These are phyloP conservation scores for Cercospora berteroae DNA, from an alignment of 2,329 filamentous ascomycete genomes.

Conservation along the genomic window DNA sequence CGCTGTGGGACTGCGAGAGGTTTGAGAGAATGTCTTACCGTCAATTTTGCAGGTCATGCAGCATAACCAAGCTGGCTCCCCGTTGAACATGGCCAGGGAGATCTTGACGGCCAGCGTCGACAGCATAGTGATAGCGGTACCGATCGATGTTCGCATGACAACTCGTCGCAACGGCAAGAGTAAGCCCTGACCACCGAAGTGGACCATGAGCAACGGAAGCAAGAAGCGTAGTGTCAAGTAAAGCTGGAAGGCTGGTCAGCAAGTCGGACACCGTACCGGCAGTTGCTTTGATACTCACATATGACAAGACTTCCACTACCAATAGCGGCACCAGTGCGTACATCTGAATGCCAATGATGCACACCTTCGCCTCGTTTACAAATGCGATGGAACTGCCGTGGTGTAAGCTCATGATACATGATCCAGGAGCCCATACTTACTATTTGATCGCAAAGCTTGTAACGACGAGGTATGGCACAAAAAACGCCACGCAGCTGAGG, in stretches of 20 bases:
- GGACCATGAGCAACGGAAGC: constrained; percentile 22
- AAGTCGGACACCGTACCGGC: not conserved
- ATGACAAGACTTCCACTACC: constrained; percentile 23
- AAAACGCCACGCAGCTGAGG: constrained; percentile 20
- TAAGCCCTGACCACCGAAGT: constrained; percentile 21
- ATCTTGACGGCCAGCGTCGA: constrained; percentile 25
- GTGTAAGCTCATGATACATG: not conserved
- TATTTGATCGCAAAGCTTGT: constrained; percentile 19
- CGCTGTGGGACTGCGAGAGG: not conserved
- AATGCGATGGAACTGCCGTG: constrained; percentile 19
- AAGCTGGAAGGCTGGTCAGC: constrained; percentile 15
- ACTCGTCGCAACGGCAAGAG: constrained; percentile 19
- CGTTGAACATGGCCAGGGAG: constrained; percentile 25
- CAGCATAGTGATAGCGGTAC: constrained; percentile 22
- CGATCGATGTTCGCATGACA: constrained; percentile 20
- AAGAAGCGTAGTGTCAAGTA: constrained; percentile 26
- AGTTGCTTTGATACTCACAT: constrained; percentile 10
- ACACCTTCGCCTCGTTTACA: constrained; percentile 14
- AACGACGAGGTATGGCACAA: constrained; percentile 18
- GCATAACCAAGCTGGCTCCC: constrained; percentile 27
- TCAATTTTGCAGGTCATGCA: constrained; percentile 28
- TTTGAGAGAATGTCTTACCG: constrained; percentile 2
- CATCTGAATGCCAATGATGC: constrained; percentile 21
- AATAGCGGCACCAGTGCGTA: constrained; percentile 22
- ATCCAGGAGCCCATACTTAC: constrained; percentile 7